These are phyloP conservation scores for Gnaphalium uliginosum DNA, from an alignment of 129 eudicot species.

Conservation along the genomic window DNA sequence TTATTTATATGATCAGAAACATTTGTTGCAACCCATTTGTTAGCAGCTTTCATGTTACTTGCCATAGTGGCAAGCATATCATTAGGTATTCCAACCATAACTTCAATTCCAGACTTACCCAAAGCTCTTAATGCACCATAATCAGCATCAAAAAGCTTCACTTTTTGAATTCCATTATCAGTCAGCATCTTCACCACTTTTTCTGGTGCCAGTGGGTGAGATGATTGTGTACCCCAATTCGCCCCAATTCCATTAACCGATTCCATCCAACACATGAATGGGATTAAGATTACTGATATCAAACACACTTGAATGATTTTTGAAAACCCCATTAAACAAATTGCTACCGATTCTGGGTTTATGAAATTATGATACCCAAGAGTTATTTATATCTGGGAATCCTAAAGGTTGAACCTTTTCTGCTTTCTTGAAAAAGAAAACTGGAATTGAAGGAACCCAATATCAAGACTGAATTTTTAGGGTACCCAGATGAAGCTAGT, in stretches of 20 bases:
- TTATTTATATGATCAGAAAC: conserved; percentile 50
- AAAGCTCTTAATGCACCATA: conserved; percentile 54
- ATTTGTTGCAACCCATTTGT: conserved; percentile 72
- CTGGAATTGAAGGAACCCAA: conserved; percentile 22
- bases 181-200: conserved; percentile 68
- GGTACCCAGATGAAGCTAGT: conserved; percentile 25
- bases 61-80: conserved; percentile 66
- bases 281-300: conserved; percentile 32
- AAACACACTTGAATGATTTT: conserved; percentile 3
- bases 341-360: conserved; percentile 7
- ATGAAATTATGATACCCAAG: neutral
- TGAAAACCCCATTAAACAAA: conserved; percentile 30
- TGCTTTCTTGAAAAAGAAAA: conserved; percentile 5
- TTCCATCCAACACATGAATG: conserved; percentile 19
- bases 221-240: conserved; percentile 95
- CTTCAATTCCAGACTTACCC: conserved; percentile 67
- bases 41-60: conserved; percentile 63
- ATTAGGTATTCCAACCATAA: conserved; percentile 95
- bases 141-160: conserved; percentile 93
- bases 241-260: conserved; percentile 73
- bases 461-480: conserved; percentile 20
- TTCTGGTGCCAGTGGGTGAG: conserved; percentile 62
- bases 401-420: neutral
- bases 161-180: conserved; percentile 79
- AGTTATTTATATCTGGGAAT: conserved; percentile 8